phyloP scores from a whole-genome alignment of 1,139 yeast genomes.

The Lizanozyma gosingica region DNA sequence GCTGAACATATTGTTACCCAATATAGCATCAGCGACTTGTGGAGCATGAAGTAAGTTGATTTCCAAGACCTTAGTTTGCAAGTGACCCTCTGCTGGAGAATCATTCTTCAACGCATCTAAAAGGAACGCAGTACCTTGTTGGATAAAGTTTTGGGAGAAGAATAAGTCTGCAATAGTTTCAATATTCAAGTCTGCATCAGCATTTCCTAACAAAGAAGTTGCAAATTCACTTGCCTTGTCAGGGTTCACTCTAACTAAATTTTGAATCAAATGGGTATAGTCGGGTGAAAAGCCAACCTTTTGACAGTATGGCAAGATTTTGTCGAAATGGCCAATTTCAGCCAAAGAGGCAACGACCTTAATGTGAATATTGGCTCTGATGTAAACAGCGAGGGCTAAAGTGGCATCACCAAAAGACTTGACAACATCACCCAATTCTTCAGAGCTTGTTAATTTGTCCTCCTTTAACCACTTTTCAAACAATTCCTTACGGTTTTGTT shows the following conservation, averaged over 20 bases:
- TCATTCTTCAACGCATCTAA: slow-evolving; percentile 93
- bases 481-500: slow-evolving; percentile 88
- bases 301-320: slow-evolving; percentile 88
- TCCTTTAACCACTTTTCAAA: slow-evolving; percentile 96
- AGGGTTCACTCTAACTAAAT: slow-evolving; percentile 87
- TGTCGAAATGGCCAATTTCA: slow-evolving; percentile 93
- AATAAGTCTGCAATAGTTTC: slow-evolving; percentile 90
- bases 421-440: slow-evolving; percentile 94
- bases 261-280: slow-evolving; percentile 82
- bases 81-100: slow-evolving; percentile 89
- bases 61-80: slow-evolving; percentile 91
- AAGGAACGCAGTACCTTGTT: slow-evolving; percentile 98
- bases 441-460: slow-evolving; percentile 87
- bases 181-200: slow-evolving; percentile 59
- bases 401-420: slow-evolving; percentile 74
- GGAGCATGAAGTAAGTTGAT: slow-evolving; percentile 94
- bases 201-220: slow-evolving; percentile 62
- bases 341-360: slow-evolving; percentile 92
- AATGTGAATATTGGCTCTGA: slow-evolving; percentile 75
- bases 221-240: slow-evolving; percentile 98
- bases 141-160: slow-evolving; percentile 88
- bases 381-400: slow-evolving; percentile 84
- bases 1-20: slow-evolving; percentile 92
- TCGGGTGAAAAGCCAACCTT: slow-evolving; percentile 87
- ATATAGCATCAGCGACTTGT: slow-evolving; percentile 97